phyloP scores from a whole-genome alignment of 768 basidiomycete genomes.

The Xerocomus brunneocitrinus region DNA sequence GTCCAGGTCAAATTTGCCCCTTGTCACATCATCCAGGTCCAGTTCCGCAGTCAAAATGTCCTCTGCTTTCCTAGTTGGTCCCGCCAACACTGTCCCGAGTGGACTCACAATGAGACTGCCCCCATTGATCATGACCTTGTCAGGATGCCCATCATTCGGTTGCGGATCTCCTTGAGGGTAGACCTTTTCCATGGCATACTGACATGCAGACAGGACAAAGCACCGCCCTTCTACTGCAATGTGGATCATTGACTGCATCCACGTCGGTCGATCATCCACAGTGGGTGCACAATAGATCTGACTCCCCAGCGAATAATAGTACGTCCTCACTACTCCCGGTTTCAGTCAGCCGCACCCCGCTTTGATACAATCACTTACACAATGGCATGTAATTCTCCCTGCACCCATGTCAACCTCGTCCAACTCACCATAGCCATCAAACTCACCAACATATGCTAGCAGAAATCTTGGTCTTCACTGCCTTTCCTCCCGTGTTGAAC shows the following conservation, averaged over 20 bases:
- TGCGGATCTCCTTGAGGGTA: slow-evolving; percentile 44
- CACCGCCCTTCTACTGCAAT: slow-evolving; percentile 67
- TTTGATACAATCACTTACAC: slow-evolving; percentile 32
- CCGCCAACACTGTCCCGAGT: slow-evolving; percentile 53
- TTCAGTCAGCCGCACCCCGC: background rate
- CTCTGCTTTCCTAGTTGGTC: slow-evolving; percentile 50
- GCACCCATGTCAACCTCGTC: background rate
- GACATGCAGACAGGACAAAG: slow-evolving; percentile 62
- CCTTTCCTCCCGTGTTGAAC: slow-evolving; percentile 29
- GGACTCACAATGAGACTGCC: slow-evolving; percentile 60
- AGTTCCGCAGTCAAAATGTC: slow-evolving; percentile 54
- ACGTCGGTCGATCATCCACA: slow-evolving; percentile 53
- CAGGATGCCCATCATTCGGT: slow-evolving; percentile 32
- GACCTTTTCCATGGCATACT: slow-evolving; percentile 52
- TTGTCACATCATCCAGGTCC: slow-evolving; percentile 51
- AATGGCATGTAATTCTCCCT: slow-evolving; percentile 75
- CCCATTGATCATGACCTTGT: slow-evolving; percentile 56
- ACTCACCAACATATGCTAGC: slow-evolving; percentile 58
- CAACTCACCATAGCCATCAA: no score
- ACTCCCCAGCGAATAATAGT: slow-evolving; percentile 55
- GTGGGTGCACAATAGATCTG: slow-evolving; percentile 66
- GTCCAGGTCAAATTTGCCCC: slow-evolving; percentile 63
- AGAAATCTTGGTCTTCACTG: slow-evolving; percentile 43
- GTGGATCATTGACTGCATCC: slow-evolving; percentile 56
- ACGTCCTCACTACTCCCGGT: slow-evolving; percentile 44